These are phyloP conservation scores for Martensiomyces pterosporus DNA, from an alignment of 192 early-diverging fungal genomes.

Conservation along the genomic window DNA sequence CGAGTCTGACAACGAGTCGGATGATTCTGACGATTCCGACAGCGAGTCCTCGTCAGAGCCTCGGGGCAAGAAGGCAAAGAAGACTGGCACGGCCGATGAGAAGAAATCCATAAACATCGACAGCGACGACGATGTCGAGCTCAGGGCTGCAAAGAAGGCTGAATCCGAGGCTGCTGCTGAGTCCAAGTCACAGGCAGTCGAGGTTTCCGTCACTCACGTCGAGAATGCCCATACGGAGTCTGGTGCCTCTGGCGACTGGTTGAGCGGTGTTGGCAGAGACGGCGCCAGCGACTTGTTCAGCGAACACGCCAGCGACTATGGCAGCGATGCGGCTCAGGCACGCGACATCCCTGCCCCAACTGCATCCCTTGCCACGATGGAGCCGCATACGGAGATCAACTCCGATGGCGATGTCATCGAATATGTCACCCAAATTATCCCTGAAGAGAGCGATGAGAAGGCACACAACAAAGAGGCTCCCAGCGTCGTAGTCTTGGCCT, in stretches of 20 bases:
- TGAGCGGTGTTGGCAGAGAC: background rate
- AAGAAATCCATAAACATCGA: conserved; percentile 3
- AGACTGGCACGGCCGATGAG: conserved; percentile 1
- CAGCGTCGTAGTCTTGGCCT: conserved; percentile 36
- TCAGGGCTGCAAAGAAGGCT: conserved; percentile 23
- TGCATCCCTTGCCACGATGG: background rate
- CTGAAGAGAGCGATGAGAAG: conserved; percentile 17
- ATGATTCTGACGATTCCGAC: conserved; percentile 2
- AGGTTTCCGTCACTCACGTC: conserved; percentile 10
- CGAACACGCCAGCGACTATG: conserved; percentile 1
- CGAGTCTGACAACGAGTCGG: conserved; percentile 8
- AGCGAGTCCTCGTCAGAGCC: background rate
- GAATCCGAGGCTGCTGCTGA: conserved; percentile 35
- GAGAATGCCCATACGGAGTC: conserved; percentile 5
- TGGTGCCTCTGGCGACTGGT: background rate
- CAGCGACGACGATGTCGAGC: conserved; percentile 13
- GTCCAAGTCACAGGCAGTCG: conserved; percentile 27
- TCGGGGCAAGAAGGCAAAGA: conserved; percentile 5
- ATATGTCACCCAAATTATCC: conserved; percentile 33
- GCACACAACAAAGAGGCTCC: conserved; percentile 24
- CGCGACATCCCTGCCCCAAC: background rate
- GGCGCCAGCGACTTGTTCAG: conserved; percentile 4
- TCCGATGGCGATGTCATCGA: conserved; percentile 36
- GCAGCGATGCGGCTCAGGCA: conserved; percentile 6
- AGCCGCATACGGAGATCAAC: conserved; percentile 23